These are phyloP conservation scores for Platanus orientalis DNA, from an alignment of 164 flowering plant species.

Conservation along the genomic window DNA sequence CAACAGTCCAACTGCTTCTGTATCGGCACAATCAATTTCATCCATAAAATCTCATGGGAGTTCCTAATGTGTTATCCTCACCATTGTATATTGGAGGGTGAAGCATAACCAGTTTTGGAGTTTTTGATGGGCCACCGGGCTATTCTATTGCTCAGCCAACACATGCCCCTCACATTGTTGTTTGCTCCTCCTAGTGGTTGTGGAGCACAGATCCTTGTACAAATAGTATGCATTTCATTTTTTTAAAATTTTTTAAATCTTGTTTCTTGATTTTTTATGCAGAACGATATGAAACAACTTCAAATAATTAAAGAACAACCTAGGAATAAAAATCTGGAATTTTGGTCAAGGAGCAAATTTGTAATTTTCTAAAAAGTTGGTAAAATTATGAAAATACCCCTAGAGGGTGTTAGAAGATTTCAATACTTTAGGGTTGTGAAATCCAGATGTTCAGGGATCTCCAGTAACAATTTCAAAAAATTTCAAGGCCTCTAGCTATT, in stretches of 20 bases:
- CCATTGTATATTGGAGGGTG: conserved; percentile 40
- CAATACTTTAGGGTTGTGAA: too few species aligned
- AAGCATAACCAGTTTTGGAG: conserved; percentile 2
- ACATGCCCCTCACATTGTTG: neutral
- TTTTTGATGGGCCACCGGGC: conserved; percentile 2
- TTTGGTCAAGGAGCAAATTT: too few species aligned
- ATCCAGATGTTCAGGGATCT: too few species aligned
- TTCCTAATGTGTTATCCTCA: conserved; percentile 27
- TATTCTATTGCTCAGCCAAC: conserved; percentile 5
- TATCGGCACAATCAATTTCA: conserved; percentile 90
- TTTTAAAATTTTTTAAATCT: too few species aligned
- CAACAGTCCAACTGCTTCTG: conserved; percentile 93
- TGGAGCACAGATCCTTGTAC: conserved; percentile 14
- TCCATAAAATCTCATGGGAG: conserved; percentile 89
- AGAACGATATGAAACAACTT: too few species aligned
- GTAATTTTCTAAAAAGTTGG: too few species aligned
- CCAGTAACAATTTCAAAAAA: too few species aligned
- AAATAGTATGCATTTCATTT: conserved; percentile 7
- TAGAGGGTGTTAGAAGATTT: too few species aligned
- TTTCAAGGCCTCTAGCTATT: too few species aligned
- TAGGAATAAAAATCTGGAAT: too few species aligned
- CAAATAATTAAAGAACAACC: too few species aligned
- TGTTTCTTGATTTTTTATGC: conserved; percentile 8
- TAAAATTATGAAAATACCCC: too few species aligned
- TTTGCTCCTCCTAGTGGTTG: neutral